Base-by-base conservation (phyloP, 768 basidiomycete species). In the Royoungia palumana region DNA sequence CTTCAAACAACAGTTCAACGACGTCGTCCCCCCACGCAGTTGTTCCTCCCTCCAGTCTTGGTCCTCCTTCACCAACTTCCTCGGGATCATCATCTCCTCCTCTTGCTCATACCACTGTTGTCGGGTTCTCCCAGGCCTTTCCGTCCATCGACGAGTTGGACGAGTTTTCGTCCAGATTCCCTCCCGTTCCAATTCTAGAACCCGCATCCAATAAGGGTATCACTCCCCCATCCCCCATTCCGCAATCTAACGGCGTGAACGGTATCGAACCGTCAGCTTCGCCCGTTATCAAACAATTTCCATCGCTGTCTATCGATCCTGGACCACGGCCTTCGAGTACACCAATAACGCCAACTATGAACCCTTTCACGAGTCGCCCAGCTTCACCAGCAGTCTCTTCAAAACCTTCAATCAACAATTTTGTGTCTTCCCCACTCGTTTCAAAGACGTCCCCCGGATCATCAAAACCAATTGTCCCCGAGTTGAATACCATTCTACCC, bases 91-190 rank as follows among this genome's bases (percentile, higher is more conserved):
- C 85, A 3, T 84, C 82, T 10, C 81, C 83, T 5, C 77, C 68
- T 25, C 62, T 64, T 50, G 56, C 62, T 32, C 71, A 64, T 47
- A 51, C 65, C 9, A 72, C 75, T 34, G 53, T 82, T n/a, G 70
- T 76, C 8, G 82, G 81, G 28, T 88, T 89, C 58, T 67, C 76
- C 5, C 76, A 79, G 41, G 65, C 76, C n/a, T 91, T 90, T 53
- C 88, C 88, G 0, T 77, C 87, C 9, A 86, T 91, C 57, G 81
- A 87, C 59, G 86, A 89, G 61, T 68, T 90, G 24, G 81, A 89
- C 51, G 82, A 83, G 61, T 67, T 72, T 46, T 63, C 65, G 7
- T 71, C 79, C 54, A 69, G 66, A 37, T 70, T 83, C 30, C 78
- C 79, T 24, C 71, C 80, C 8, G 72, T 77, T 14, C 76, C 79